Conservation (phyloP, 495 filamentous ascomycete genomes). For the Endocarpon pusillum region DNA sequence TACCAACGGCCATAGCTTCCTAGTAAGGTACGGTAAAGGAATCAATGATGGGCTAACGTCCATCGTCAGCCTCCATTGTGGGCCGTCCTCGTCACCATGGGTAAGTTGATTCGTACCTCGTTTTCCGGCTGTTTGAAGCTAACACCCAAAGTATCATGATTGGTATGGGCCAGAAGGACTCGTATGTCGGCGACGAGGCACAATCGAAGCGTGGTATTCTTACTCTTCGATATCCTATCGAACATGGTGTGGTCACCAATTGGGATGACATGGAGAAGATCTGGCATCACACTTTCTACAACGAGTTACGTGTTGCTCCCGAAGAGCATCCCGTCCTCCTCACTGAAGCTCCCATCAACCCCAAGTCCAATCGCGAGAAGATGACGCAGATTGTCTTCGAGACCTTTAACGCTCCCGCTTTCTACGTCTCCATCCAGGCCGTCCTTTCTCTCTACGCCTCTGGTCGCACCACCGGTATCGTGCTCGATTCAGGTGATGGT, state of each 20-base stretch:
- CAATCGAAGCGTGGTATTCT: constrained; percentile 99
- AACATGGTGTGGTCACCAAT: constrained; percentile 99
- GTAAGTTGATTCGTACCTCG: constrained; percentile 39
- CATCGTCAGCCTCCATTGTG: constrained; percentile 80
- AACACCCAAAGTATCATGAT: constrained; percentile 81
- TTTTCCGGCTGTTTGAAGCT: constrained; percentile 4
- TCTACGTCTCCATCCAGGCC: constrained; percentile 99
- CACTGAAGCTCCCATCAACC: constrained; percentile 99
- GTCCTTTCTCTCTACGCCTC: constrained; percentile 98
- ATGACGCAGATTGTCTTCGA: constrained; percentile 99
- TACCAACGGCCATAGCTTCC: constrained; percentile 16
- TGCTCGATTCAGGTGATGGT: constrained; percentile 98
- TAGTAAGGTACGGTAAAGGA: constrained; percentile 3
- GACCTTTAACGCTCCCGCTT: constrained; percentile 99
- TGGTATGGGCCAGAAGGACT: constrained; percentile 99
- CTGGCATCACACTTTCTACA: constrained; percentile 99
- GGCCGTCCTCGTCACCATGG: constrained; percentile 99
- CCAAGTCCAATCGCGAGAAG: constrained; percentile 99
- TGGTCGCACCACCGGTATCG: constrained; percentile 99
- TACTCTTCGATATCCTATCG: constrained; percentile 96
- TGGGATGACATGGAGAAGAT: constrained; percentile 99
- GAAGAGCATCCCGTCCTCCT: constrained; percentile 99
- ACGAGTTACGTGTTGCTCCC: constrained; percentile 97
- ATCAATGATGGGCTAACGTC: constrained; percentile 14
- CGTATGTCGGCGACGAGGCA: constrained; percentile 98